Percentiles rank a stretch among this genome's conserved stretches.
Evolutionary conservation across 192 early-diverging fungal species (phyloP).

Genomic region (Obelidium mucronatum): DNA sequence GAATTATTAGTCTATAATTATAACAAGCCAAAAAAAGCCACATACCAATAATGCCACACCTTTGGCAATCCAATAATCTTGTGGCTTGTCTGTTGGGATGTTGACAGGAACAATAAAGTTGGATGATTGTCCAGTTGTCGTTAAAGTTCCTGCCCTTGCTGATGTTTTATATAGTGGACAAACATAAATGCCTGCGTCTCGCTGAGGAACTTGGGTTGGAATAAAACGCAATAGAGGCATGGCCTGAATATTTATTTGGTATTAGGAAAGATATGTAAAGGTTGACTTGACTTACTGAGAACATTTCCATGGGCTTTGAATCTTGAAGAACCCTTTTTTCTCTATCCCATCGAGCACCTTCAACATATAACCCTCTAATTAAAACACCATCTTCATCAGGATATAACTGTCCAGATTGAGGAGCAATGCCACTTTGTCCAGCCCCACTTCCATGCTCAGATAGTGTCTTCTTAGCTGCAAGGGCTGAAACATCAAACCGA

Average conservation of each 20-base stretch:
- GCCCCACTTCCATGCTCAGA: neutral
- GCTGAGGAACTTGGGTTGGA: constrained; percentile 53
- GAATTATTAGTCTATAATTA: neutral
- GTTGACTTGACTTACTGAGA: constrained; percentile 65
- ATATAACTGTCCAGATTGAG: constrained; percentile 9
- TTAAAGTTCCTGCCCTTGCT: constrained; percentile 65
- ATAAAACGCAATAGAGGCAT: constrained; percentile 67
- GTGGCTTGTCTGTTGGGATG: constrained; percentile 59
- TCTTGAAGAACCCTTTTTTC: constrained; percentile 61
- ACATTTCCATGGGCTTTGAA: constrained; percentile 73
- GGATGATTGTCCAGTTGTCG: constrained; percentile 69
- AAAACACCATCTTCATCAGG: constrained; percentile 60
- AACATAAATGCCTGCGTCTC: constrained; percentile 46
- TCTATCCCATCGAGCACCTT: constrained; percentile 67
- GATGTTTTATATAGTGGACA: constrained; percentile 70
- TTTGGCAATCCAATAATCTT: constrained; percentile 69
- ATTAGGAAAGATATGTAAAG: constrained; percentile 17
- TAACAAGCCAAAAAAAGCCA: neutral
- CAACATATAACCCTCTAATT: constrained; percentile 62
- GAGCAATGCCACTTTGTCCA: neutral
- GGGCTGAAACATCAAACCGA: constrained; percentile 17
- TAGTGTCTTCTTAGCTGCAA: constrained; percentile 1
- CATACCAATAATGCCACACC: constrained; percentile 58
- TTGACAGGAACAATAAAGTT: constrained; percentile 65
- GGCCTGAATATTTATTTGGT: constrained; percentile 38